Evolutionary conservation across 192 early-diverging fungal genomes (phyloP).

Genomic region (Mortierella hygrophila): DNA sequence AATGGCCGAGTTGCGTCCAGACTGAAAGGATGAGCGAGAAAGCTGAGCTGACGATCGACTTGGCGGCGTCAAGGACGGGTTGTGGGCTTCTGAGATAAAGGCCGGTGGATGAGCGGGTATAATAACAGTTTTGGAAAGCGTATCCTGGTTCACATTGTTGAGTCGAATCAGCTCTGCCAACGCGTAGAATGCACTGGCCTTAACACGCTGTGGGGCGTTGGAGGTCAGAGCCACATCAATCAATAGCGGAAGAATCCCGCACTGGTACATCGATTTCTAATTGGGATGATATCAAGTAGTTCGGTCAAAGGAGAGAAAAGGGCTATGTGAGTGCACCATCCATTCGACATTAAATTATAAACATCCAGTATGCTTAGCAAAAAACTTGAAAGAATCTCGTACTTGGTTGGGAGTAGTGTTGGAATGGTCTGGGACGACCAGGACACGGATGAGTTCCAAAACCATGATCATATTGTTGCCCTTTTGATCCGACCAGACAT

Average conservation of each 20-base stretch:
- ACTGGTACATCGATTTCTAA: slow-evolving; percentile 86
- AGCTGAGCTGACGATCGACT: slow-evolving; percentile 32
- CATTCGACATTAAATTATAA: background rate
- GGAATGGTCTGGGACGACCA: slow-evolving; percentile 89
- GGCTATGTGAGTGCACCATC: background rate
- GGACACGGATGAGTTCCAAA: slow-evolving; percentile 89
- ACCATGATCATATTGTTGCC: slow-evolving; percentile 89
- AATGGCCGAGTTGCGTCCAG: slow-evolving; percentile 40
- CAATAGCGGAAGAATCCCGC: slow-evolving; percentile 82
- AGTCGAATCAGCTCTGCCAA: slow-evolving; percentile 87
- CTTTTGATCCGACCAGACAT: slow-evolving; percentile 87
- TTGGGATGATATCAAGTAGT: background rate
- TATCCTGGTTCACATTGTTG: slow-evolving; percentile 81
- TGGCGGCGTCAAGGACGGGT: slow-evolving; percentile 12
- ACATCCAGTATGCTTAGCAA: too few species aligned
- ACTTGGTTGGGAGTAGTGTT: slow-evolving; percentile 92
- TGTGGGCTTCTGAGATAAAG: slow-evolving; percentile 3
- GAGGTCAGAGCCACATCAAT: slow-evolving; percentile 83
- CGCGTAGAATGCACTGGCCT: slow-evolving; percentile 86
- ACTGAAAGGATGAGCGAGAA: slow-evolving; percentile 37
- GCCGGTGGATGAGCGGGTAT: slow-evolving; percentile 63
- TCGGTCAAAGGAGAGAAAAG: background rate
- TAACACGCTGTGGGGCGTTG: slow-evolving; percentile 82
- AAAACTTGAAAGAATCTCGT: background rate
- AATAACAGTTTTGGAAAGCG: slow-evolving; percentile 80